Evolutionary conservation across 2,329 filamentous ascomycete genomes (phyloP).

Genomic region (Nannizziopsis barbatae): DNA sequence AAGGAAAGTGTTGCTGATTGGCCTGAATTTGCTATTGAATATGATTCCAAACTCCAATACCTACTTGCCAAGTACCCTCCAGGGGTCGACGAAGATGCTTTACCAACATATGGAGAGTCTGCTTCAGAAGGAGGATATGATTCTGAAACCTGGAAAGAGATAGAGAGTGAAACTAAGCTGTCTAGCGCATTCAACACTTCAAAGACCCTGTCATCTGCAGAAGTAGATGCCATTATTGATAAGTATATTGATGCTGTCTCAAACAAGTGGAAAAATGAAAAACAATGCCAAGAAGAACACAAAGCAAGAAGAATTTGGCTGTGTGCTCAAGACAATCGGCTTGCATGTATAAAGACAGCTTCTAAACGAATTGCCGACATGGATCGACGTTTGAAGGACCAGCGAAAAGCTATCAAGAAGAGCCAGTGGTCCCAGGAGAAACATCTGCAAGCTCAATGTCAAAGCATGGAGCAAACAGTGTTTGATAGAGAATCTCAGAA

Average conservation of each 20-base stretch:
- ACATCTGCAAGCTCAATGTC: conserved; percentile 47
- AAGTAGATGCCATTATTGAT: conserved; percentile 45
- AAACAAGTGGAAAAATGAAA: conserved; percentile 47
- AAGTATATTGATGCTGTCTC: conserved; percentile 43
- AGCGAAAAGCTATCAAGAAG: conserved; percentile 43
- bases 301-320: conserved; percentile 55
- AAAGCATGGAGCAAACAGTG: conserved; percentile 53
- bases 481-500: conserved; percentile 41
- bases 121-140: conserved; percentile 45
- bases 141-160: conserved; percentile 50
- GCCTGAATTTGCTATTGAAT: conserved; percentile 19
- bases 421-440: conserved; percentile 43
- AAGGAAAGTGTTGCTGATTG: conserved; percentile 23
- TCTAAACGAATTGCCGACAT: conserved; percentile 35
- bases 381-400: conserved; percentile 45
- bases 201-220: conserved; percentile 32
- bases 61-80: conserved; percentile 37
- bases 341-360: conserved; percentile 37
- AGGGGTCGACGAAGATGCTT: conserved; percentile 30
- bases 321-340: conserved; percentile 36
- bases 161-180: conserved; percentile 45
- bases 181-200: conserved; percentile 15
- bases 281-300: conserved; percentile 44
- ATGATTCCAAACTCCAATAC: conserved; percentile 22
- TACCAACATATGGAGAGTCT: conserved; percentile 48